Percentiles rank a stretch among this genome's conserved stretches.
Conservation (phyloP, 345 rosid species). For the Orychophragmus violaceus region DNA sequence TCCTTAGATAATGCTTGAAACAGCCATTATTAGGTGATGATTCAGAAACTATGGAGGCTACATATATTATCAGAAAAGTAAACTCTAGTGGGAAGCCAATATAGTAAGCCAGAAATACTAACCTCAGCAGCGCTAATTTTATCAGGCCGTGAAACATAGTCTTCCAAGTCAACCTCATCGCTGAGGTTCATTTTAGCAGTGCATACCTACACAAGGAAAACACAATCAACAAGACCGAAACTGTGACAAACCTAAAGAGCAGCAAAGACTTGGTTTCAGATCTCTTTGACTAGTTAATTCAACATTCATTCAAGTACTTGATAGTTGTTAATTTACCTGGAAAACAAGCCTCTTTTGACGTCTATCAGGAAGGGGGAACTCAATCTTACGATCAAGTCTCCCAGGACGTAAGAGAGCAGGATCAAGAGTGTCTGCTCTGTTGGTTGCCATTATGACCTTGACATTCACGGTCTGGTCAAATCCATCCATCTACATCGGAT, state of each 20-base stretch:
- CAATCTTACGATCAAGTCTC: conserved; percentile 90
- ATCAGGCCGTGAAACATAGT: conserved; percentile 96
- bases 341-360: conserved; percentile 99
- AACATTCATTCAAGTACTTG: neutral
- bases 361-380: conserved; percentile 93
- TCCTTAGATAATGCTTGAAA: neutral
- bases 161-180: conserved; percentile 98
- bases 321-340: conserved; percentile 44
- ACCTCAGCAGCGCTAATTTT: conserved; percentile 99
- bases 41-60: neutral
- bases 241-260: neutral
- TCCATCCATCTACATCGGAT: conserved; percentile 62
- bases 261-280: neutral
- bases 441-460: conserved; percentile 97
- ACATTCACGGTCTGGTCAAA: conserved; percentile 97
- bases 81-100: neutral
- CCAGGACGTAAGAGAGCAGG: conserved; percentile 99
- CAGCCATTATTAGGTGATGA: neutral
- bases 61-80: neutral
- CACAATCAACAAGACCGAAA: neutral
- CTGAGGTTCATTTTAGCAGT: conserved; percentile 93
- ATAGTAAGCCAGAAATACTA: conserved; percentile 30
- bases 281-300: neutral
- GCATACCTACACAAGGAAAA: conserved; percentile 64
- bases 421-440: conserved; percentile 93